These are phyloP conservation scores for Globisporangium uncinulatum DNA, from an alignment of 352 stramenopile species.

Conservation along the genomic window DNA sequence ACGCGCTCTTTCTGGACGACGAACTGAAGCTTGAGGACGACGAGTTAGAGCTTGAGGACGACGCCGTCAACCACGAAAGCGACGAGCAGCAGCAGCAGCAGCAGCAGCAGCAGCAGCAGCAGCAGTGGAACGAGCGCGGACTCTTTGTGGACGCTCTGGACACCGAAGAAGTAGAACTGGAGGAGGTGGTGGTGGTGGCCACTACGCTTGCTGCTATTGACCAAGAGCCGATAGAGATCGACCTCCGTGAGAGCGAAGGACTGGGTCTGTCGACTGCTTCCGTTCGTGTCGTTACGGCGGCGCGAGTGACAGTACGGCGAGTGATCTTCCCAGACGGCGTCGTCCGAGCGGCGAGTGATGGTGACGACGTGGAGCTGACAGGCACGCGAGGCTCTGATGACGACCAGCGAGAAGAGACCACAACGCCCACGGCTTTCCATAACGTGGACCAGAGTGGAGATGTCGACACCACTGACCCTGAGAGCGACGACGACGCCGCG, in stretches of 20 bases:
- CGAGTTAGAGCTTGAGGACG: neutral
- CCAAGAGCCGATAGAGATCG: neutral
- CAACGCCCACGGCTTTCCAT: too few relatives aligned
- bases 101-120: neutral
- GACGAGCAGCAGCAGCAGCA: neutral
- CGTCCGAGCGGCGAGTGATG: neutral
- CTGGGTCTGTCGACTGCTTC: neutral
- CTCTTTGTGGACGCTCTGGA: neutral
- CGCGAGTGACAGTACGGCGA: neutral
- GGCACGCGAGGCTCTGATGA: too few relatives aligned
- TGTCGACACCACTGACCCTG: too few relatives aligned
- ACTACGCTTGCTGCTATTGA: neutral
- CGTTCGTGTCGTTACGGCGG: neutral
- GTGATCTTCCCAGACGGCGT: constrained; percentile 1
- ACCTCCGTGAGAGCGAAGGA: neutral
- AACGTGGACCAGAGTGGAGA: too few relatives aligned
- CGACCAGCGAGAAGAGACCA: too few relatives aligned
- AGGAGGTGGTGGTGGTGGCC: constrained; percentile 1
- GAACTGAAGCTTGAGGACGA: neutral
- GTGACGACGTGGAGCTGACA: neutral
- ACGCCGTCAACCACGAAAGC: neutral
- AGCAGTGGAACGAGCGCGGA: too few relatives aligned
- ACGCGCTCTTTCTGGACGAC: neutral
- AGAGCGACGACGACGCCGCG: too few relatives aligned
- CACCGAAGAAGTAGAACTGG: neutral